Conservation (phyloP, 2,329 filamentous ascomycete genomes). For the Sporothrix mexicana region DNA sequence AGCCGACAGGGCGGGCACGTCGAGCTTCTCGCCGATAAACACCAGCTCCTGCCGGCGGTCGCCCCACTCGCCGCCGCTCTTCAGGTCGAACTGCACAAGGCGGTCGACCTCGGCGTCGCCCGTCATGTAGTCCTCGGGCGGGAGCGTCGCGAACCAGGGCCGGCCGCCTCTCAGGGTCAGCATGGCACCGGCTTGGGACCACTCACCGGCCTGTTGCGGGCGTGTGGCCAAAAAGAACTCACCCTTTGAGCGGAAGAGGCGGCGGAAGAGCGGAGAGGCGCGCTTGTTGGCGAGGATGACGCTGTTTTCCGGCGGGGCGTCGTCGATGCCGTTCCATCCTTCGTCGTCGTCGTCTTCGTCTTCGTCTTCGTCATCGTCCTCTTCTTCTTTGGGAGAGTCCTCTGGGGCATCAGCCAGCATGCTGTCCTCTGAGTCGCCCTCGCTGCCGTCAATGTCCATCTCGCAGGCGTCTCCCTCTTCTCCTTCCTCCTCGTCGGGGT, state of each 20-base stretch:
- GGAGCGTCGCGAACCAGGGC: constrained; percentile 65
- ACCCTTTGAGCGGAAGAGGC: constrained; percentile 68
- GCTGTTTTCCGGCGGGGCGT: constrained; percentile 49
- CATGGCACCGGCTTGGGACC: constrained; percentile 70
- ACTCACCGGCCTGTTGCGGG: constrained; percentile 61
- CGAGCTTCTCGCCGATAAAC: constrained; percentile 72
- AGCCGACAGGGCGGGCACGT: constrained; percentile 56
- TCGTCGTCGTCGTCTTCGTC: constrained; percentile 39
- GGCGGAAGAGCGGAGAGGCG: constrained; percentile 56
- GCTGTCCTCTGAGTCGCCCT: constrained; percentile 9
- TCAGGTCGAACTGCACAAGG: constrained; percentile 57
- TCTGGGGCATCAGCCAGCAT: neutral
- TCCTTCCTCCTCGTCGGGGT: constrained; percentile 45
- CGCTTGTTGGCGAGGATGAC: constrained; percentile 62
- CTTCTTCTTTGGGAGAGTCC: neutral
- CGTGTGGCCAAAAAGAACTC: constrained; percentile 65
- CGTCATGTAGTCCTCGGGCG: constrained; percentile 56
- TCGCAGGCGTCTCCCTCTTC: constrained; percentile 38
- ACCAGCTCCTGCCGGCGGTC: constrained; percentile 75
- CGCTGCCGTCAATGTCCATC: constrained; percentile 40
- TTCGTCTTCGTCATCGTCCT: constrained; percentile 34
- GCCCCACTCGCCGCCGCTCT: constrained; percentile 66
- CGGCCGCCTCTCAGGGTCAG: constrained; percentile 63
- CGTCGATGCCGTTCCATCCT: constrained; percentile 41
- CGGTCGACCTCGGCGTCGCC: constrained; percentile 55